Conservation (phyloP, 1,284 basidiomycete genomes). For the Cutaneotrichosporon sp. region DNA sequence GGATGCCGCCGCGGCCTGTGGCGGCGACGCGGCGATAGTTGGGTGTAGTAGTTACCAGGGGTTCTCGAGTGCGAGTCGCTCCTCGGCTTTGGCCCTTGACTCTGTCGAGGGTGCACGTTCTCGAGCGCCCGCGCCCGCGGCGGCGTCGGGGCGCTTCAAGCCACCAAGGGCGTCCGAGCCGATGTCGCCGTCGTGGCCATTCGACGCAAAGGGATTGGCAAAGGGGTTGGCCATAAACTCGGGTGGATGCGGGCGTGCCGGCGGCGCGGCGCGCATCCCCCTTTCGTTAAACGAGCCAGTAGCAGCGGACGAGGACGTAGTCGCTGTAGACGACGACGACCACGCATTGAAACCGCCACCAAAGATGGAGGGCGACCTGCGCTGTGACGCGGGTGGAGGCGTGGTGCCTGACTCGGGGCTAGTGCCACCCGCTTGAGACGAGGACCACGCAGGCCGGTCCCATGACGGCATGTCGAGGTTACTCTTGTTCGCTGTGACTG, state of each 20-base stretch:
- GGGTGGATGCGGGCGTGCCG: conserved; percentile 42
- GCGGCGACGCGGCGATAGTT: background rate
- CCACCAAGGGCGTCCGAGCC: background rate
- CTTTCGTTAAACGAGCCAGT: conserved; percentile 9
- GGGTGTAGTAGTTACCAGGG: conserved; percentile 34
- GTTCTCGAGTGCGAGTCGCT: conserved; percentile 30
- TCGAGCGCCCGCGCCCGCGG: background rate
- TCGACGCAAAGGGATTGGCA: conserved; percentile 11
- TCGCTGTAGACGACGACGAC: conserved; percentile 16
- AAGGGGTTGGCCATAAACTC: conserved; percentile 27
- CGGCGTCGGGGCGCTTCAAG: background rate
- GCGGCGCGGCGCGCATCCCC: conserved; percentile 30
- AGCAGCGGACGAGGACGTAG: background rate
- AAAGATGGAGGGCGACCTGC: conserved; percentile 17
- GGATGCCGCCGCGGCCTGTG: background rate
- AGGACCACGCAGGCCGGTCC: conserved; percentile 21
- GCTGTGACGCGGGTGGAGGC: background rate
- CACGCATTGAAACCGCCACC: conserved; percentile 37
- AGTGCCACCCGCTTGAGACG: background rate
- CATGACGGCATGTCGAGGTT: conserved; percentile 22
- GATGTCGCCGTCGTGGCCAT: background rate
- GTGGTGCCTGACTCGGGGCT: background rate
- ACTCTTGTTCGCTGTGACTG: conserved; percentile 12
- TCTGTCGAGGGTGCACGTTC: no score
- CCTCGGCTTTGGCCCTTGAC: conserved; percentile 10